Conservation (phyloP, 225 moss, liverwort and hornwort species). For the Sphagnum tenellum region DNA sequence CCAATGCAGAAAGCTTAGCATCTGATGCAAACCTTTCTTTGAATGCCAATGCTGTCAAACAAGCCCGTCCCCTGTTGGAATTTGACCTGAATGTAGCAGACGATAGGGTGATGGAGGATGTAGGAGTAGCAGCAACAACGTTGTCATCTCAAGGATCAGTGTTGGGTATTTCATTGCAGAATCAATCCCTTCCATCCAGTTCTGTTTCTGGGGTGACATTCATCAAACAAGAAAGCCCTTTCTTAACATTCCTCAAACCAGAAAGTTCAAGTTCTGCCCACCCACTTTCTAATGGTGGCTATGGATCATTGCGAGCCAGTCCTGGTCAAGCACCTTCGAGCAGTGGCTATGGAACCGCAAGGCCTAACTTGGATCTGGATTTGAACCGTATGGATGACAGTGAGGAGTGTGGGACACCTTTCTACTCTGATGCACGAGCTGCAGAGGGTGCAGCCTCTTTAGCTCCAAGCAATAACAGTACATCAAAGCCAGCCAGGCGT, state of each 20-base stretch:
- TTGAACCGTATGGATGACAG: conserved; percentile 90
- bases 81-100: conserved; percentile 94
- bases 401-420: conserved; percentile 68
- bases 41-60: conserved; percentile 32
- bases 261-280: conserved; percentile 72
- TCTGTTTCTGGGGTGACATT: conserved; percentile 62
- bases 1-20: conserved; percentile 53
- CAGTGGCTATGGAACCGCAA: conserved; percentile 21
- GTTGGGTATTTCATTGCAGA: conserved; percentile 55
- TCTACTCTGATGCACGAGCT: conserved; percentile 42
- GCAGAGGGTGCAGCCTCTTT: conserved; percentile 54
- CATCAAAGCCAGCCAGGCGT: conserved; percentile 49
- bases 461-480: conserved; percentile 61
- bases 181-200: conserved; percentile 40
- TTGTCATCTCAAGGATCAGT: conserved; percentile 76
- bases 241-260: conserved; percentile 45
- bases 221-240: conserved; percentile 51
- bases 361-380: conserved; percentile 72
- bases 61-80: conserved; percentile 62
- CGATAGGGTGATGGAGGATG: conserved; percentile 71
- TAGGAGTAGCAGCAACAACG: conserved; percentile 39
- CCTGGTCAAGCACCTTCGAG: conserved; percentile 36
- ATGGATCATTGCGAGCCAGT: conserved; percentile 36
- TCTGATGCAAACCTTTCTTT: conserved; percentile 47
- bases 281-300: conserved; percentile 47